A percentile compares a stretch with the other conserved stretches of the same genome.
Evolutionary conservation across 306 rosid genomes (phyloP).

Genomic region (Quillaja saponaria): DNA sequence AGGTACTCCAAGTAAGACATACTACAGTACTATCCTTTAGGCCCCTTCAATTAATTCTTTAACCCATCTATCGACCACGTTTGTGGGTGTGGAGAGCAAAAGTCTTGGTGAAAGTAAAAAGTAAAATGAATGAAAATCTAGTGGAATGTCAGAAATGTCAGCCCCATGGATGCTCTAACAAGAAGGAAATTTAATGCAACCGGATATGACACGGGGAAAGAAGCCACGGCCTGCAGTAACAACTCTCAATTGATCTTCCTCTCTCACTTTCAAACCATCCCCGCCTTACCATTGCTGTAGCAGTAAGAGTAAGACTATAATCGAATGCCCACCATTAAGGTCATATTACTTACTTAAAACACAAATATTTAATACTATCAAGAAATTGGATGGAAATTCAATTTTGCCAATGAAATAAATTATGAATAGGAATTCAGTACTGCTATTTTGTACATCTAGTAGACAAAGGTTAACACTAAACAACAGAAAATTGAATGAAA

Average conservation of each 20-base stretch:
- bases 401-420: too few relatives aligned
- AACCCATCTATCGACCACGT: too few relatives aligned
- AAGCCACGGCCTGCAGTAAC: slow-evolving; percentile 24
- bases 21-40: too few relatives aligned
- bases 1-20: too few relatives aligned
- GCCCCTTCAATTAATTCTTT: too few relatives aligned
- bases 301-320: too few relatives aligned
- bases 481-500: slow-evolving; percentile 24
- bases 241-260: too few relatives aligned
- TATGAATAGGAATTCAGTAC: slow-evolving; percentile 43
- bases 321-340: background rate
- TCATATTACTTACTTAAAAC: background rate
- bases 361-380: slow-evolving; percentile 18
- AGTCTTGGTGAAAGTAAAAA: background rate
- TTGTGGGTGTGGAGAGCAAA: too few relatives aligned
- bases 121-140: slow-evolving; percentile 20
- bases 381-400: background rate
- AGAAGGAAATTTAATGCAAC: slow-evolving; percentile 24
- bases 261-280: too few relatives aligned
- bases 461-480: slow-evolving; percentile 32
- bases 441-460: slow-evolving; percentile 62
- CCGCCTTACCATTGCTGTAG: too few relatives aligned
- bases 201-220: slow-evolving; percentile 32
- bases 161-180: slow-evolving; percentile 16
- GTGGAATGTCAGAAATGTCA: slow-evolving; percentile 34